Conservation (phyloP, 1,139 yeast species). For the Zhuliangozyma blackwelliae region DNA sequence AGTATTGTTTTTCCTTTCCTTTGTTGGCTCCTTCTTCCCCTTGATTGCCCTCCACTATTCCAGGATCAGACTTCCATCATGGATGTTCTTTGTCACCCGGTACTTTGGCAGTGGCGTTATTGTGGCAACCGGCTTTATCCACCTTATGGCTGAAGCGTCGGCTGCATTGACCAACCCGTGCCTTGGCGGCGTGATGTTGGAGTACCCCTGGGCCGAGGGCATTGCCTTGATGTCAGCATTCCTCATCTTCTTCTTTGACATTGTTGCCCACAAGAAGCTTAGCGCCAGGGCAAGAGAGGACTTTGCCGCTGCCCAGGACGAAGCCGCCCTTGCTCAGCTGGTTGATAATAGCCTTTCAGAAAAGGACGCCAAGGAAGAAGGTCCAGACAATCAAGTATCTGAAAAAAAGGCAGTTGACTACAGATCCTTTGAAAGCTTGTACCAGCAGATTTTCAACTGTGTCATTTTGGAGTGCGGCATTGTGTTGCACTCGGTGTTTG, state of each 20-base stretch:
- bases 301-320: too few species aligned
- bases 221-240: slow-evolving; percentile 31
- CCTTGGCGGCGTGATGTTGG: slow-evolving; percentile 24
- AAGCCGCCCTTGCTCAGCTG: too few species aligned
- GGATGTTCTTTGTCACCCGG: slow-evolving; percentile 24
- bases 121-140: slow-evolving; percentile 33
- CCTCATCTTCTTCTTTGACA: slow-evolving; percentile 27
- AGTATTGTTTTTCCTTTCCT: slow-evolving; percentile 27
- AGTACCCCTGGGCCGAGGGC: slow-evolving; percentile 34
- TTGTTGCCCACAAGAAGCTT: slow-evolving; percentile 22
- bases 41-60: slow-evolving; percentile 19
- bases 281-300: slow-evolving; percentile 8
- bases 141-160: slow-evolving; percentile 27
- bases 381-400: neutral
- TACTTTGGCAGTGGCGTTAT: slow-evolving; percentile 35
- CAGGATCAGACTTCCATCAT: slow-evolving; percentile 19
- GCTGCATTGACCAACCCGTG: slow-evolving; percentile 23
- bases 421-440: slow-evolving; percentile 4
- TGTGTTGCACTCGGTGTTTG: slow-evolving; percentile 37
- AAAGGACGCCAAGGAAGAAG: neutral
- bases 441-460: slow-evolving; percentile 18
- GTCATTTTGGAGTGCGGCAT: slow-evolving; percentile 37
- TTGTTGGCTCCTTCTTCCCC: slow-evolving; percentile 30
- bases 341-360: neutral
- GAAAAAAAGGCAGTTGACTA: neutral